Percentiles rank a stretch among this genome's conserved stretches.
phyloP scores from a whole-genome alignment of 129 eudicot genomes.

The Oenanthe sinensis region DNA sequence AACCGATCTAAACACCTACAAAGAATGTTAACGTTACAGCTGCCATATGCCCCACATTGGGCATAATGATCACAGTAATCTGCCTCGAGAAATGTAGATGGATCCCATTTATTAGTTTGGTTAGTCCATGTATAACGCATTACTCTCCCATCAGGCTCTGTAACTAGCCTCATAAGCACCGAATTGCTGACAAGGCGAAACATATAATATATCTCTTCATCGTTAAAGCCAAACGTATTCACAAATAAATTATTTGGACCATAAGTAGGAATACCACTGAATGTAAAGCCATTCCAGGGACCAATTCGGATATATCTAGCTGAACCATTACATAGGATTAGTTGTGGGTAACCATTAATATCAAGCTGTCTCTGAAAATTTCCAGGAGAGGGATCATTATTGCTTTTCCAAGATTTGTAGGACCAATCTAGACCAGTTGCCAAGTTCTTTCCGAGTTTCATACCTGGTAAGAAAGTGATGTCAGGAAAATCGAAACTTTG shows the following conservation, averaged over 20 bases:
- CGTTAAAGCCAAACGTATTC: not conserved
- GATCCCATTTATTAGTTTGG: not conserved
- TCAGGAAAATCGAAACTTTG: slow-evolving; percentile 20
- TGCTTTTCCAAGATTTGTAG: not conserved
- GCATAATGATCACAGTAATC: not conserved
- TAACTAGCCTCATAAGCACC: not conserved
- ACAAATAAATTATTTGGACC: not conserved
- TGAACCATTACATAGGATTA: not conserved
- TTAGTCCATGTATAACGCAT: not conserved
- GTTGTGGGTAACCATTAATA: not conserved
- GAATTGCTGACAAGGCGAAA: not conserved
- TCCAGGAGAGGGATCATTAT: not conserved
- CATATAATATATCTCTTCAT: not conserved
- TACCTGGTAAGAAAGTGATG: slow-evolving; percentile 4
- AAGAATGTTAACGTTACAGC: not conserved
- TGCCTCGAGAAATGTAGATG: not conserved
- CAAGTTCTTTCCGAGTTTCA: not conserved
- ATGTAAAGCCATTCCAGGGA: not conserved
- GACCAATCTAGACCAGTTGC: slow-evolving; percentile 1
- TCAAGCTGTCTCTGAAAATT: not conserved
- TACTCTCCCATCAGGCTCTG: not conserved
- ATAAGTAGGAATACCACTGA: not conserved
- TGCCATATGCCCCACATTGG: not conserved
- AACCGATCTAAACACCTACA: not conserved
- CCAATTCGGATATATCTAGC: not conserved